phyloP scores from a whole-genome alignment of 768 basidiomycete genomes.

The Suillus occidentalis region DNA sequence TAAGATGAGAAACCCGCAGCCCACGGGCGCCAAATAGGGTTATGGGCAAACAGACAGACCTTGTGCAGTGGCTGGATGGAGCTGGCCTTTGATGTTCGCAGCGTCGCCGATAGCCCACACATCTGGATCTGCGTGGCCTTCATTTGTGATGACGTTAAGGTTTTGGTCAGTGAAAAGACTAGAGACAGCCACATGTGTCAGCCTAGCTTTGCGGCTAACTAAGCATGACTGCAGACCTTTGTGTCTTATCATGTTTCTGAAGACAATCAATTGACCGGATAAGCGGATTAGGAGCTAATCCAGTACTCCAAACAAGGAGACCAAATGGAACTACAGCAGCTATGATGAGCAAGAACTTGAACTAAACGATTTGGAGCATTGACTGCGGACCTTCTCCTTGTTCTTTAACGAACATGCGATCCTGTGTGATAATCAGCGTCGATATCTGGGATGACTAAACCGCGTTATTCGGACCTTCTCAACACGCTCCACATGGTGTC shows the following conservation, averaged over 20 bases:
- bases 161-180: constrained; percentile 54
- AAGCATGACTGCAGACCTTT: constrained; percentile 40
- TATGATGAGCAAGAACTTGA: constrained; percentile 7
- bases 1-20: constrained; percentile 21
- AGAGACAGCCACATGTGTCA: constrained; percentile 13
- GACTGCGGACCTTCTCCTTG: constrained; percentile 58
- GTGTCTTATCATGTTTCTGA: constrained; percentile 59
- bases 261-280: constrained; percentile 59
- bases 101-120: constrained; percentile 87
- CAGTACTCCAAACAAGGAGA: constrained; percentile 86
- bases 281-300: constrained; percentile 79
- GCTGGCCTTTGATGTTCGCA: constrained; percentile 52
- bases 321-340: constrained; percentile 66
- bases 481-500: constrained; percentile 72
- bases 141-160: constrained; percentile 58
- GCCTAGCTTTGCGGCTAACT: constrained; percentile 20
- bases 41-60: constrained; percentile 37
- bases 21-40: constrained; percentile 16
- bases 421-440: constrained; percentile 35
- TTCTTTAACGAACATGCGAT: constrained; percentile 68
- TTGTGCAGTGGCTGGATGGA: constrained; percentile 85
- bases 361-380: constrained; percentile 9
- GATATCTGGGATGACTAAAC: background rate
- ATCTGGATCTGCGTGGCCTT: constrained; percentile 57
- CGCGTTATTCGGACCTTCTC: constrained; percentile 43